Evolutionary conservation across 352 stramenopile species (phyloP), one percentile per base, ranked within the genome.

Genomic region (Sclerospora graminicola): DNA sequence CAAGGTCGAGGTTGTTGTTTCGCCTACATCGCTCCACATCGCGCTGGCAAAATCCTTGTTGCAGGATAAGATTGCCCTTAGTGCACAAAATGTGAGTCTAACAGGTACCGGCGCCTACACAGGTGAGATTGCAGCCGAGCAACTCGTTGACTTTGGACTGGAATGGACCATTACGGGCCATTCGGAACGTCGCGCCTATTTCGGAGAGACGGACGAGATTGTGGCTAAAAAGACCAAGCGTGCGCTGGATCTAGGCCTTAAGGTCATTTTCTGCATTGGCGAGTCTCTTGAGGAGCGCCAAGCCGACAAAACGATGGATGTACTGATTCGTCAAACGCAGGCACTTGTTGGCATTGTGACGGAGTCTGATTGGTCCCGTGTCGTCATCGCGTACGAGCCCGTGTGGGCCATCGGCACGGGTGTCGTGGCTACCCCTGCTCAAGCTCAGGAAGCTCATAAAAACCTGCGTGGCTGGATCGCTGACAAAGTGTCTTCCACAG

Each of bases 361-460:
- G 18, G 81, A 92, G 38, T 60, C 84, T 10, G 58, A 77, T 41
- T 80, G 66, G 66, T 41, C 59, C 14, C 60, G 58, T 38, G 57
- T 98, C 36, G 90, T 96, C n/a, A 86, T 97, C 52, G 93, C 89
- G 4, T 96, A 97, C 57, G 84, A 95, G 71, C 91, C 91, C 31
- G 94, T 97, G 47, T 97, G 91, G 91, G 91, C 91, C 42, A 97
- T 97, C 53, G 91, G 89, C 60, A 98, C 92, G 49, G 92, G 92
- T 20, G 72, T 96, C 15, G 93, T 89, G 20, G 90, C 89, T 20
- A 94, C 89, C 18, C 88, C 89, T 16, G 88, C 94, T 49, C 90
- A 97, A 67, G 91, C 89, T 8, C 89, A 98, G 68, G 73, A 83
- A 21, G 65, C 76, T 7, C 82, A 94, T 63, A 81, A 88, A 51